Percentiles rank a stretch among this genome's conserved stretches.
These are phyloP conservation scores for Begonia loranthoides DNA, from an alignment of 306 rosid genomes.

Conservation along the genomic window DNA sequence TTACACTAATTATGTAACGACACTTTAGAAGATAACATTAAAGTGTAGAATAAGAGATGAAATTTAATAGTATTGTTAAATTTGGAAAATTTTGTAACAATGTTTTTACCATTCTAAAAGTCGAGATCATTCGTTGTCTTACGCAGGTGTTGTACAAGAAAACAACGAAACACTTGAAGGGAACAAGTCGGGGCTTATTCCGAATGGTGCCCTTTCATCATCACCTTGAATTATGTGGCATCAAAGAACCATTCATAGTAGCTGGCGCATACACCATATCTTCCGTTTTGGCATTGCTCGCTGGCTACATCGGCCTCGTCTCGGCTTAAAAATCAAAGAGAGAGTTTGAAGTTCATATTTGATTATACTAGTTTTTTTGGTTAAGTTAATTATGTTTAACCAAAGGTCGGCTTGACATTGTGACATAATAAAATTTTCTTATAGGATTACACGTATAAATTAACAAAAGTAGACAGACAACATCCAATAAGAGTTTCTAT, in stretches of 20 bases:
- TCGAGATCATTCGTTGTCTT: not conserved
- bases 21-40: too few relatives aligned
- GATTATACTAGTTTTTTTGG: not conserved
- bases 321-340: constrained; percentile 32
- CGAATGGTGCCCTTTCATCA: constrained; percentile 66
- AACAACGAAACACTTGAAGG: constrained; percentile 28
- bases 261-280: constrained; percentile 66
- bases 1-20: too few relatives aligned
- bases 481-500: too few relatives aligned
- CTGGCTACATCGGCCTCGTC: constrained; percentile 73
- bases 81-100: not conserved
- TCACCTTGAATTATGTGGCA: constrained; percentile 49
- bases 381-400: not conserved
- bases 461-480: too few relatives aligned
- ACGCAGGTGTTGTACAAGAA: constrained; percentile 42
- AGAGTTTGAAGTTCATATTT: not conserved
- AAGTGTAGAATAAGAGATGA: too few relatives aligned
- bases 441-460: too few relatives aligned
- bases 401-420: too few relatives aligned
- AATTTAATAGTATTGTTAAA: too few relatives aligned
- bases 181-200: constrained; percentile 35
- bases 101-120: too few relatives aligned
- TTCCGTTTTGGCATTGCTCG: constrained; percentile 57
- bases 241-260: constrained; percentile 65
- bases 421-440: too few relatives aligned